phyloP scores from a whole-genome alignment of 2,329 filamentous ascomycete genomes.

The Stagonosporopsis rhizophila region DNA sequence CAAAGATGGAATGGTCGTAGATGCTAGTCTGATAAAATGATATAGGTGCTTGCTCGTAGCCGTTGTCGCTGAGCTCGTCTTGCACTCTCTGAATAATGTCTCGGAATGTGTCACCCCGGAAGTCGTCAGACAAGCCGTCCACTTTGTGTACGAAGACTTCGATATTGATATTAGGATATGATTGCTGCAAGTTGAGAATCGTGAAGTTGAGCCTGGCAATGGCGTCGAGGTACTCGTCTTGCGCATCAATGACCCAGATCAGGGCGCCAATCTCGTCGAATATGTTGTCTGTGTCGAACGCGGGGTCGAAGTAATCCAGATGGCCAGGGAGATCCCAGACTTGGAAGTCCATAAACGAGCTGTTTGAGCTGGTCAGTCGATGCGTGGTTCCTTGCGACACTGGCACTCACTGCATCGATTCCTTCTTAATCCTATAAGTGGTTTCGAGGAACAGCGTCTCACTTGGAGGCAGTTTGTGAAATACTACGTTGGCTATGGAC shows the following conservation, averaged over 20 bases:
- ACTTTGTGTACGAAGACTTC: slow-evolving; percentile 99
- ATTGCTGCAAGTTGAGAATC: slow-evolving; percentile 85
- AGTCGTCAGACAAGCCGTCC: slow-evolving; percentile 95
- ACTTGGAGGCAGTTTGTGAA: slow-evolving; percentile 94
- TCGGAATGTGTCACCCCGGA: slow-evolving; percentile 92
- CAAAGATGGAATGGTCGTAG: slow-evolving; percentile 98
- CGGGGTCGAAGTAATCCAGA: slow-evolving; percentile 87
- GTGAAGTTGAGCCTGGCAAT: slow-evolving; percentile 86
- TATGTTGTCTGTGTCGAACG: slow-evolving; percentile 89
- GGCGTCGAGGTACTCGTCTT: slow-evolving; percentile 95
- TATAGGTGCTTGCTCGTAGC: slow-evolving; percentile 91
- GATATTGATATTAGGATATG: slow-evolving; percentile 92
- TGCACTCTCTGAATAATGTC: slow-evolving; percentile 97
- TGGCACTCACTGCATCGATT: slow-evolving; percentile 82
- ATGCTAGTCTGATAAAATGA: slow-evolving; percentile 97
- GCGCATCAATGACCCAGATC: slow-evolving; percentile 98
- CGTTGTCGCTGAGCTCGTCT: slow-evolving; percentile 91
- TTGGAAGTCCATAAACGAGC: slow-evolving; percentile 99
- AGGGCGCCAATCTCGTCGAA: slow-evolving; percentile 93
- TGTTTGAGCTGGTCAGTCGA: slow-evolving; percentile 48
- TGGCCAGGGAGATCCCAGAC: slow-evolving; percentile 98
- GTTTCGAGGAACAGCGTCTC: slow-evolving; percentile 97
- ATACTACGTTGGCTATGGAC: slow-evolving; percentile 98
- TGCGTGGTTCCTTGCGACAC: neutral
- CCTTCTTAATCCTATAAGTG: slow-evolving; percentile 91